Conservation (phyloP, 2,329 filamentous ascomycete genomes). For the Colletotrichum siamense region DNA sequence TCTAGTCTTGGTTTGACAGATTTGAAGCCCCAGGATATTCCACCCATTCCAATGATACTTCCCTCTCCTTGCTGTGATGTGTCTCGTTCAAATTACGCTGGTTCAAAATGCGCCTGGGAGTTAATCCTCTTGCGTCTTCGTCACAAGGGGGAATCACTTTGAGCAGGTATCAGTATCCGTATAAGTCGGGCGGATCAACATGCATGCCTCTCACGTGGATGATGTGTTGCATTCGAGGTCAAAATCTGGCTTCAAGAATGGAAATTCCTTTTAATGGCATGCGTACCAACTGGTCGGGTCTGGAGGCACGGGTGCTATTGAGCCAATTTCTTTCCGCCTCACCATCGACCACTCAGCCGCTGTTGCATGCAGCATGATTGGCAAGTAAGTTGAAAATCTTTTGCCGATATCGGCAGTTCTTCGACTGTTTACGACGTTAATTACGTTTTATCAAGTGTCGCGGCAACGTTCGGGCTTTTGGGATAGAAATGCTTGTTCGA, state of each 20-base stretch:
- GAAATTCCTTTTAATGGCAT: neutral
- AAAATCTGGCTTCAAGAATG: neutral
- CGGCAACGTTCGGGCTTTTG: fast-evolving
- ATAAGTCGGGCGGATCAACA: fast-evolving
- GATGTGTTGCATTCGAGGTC: fast-evolving
- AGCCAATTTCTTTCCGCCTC: neutral
- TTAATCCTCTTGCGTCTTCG: neutral
- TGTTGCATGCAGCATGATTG: neutral
- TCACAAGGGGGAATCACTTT: fast-evolving
- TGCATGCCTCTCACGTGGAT: neutral
- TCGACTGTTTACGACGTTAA: neutral
- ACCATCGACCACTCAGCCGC: neutral
- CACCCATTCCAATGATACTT: no score
- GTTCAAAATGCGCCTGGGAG: neutral
- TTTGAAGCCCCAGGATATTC: no score
- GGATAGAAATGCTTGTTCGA: neutral
- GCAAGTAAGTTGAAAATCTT: neutral
- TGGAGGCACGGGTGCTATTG: fast-evolving
- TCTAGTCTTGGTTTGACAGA: no score
- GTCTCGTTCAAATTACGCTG: no score
- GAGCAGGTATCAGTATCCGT: neutral
- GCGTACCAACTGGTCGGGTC: neutral
- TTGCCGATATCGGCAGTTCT: neutral
- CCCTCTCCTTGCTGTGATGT: no score
- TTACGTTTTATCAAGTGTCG: neutral